Evolutionary conservation across 345 rosid species (phyloP), one percentile per base, ranked within the genome.

Genomic region (Gossypium stocksii): DNA sequence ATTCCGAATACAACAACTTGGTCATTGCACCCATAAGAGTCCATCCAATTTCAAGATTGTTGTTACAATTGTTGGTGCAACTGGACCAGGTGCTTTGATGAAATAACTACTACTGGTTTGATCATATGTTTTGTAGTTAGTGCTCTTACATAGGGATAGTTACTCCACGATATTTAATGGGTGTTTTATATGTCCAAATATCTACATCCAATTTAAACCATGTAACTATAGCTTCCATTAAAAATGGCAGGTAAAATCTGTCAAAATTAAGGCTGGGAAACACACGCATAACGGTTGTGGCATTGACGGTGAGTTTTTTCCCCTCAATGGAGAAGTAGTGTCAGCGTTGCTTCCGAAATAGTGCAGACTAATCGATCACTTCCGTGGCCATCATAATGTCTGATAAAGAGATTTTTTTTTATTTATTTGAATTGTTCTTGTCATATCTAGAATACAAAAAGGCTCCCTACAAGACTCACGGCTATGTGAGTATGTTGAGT

Each of bases 311-410:
- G 99, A 96, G 82, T 74, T 90, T 70, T 93, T 93, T 71, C 86
- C 88, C 9, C 89, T 96, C 51, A 87, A 91, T 57, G 99, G 98
- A 53, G 92, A 90, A 85, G 97, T 90, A 51, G 68, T 88, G 70
- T 91, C 99, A 17, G 86, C 86, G 2, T 80, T 96, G 87, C 87
- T 90, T 52, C 98, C 97, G 0, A 98, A 96, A 66, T 97, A 96
- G 65, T 96, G 98, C 90, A 81, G 94, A 82, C 83, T 96, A 52
- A 96, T 91, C 48, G 97, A 97, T 72, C 89, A 87, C 19, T 81
- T 80, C 79, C 85, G 76, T 9, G 74, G 81, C 79, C 83, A 66
- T 67, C 84, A 73, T 51, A 82, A 73, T 51, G 56, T 66, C 56
- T 85, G 80, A 82, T 65, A 62, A 72, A 79, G 82, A 66, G 53